Evolutionary conservation across 2,329 filamentous ascomycete genomes (phyloP), one percentile per base, ranked within the genome.

Genomic region (Ceratocystis destructans): DNA sequence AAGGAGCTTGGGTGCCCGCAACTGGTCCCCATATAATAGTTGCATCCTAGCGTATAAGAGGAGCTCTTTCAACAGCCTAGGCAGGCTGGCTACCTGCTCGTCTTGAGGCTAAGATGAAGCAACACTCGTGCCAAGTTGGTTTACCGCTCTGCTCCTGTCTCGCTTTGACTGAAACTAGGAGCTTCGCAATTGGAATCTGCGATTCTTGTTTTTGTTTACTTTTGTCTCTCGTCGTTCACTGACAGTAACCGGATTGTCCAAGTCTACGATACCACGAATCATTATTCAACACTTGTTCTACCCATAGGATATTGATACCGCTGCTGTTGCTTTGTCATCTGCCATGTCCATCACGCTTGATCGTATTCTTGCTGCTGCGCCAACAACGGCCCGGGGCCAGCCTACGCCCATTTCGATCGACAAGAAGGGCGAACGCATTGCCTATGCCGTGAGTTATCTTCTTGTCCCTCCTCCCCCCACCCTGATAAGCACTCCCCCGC

Each of bases 331-430:
- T 20, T n/a, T 37, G 17, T 10, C 5, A 20, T 28, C 44, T n/a
- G 50, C 33, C 57, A 80, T 80, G 78, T 82, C 83, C 66, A 80
- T 87, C 72, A 77, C 77, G 59, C 77, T 86, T 71, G 79, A 84
- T 68, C 82, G 82, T 75, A 93, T 96, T 72, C 87, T 95, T 76
- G 94, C 92, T 59, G 88, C 94, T 37, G 84, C 87, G 70, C 94
- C 94, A 65, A 85, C 84, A 66, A 96, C 93, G 33, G 85, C 84
- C 66, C 85, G 94, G 70, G 93, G 92, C 68, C 87, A 92, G 74
- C 88, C 93, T 68, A 96, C 93, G 12, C 90, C 90, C 73, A 86
- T 99, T 62, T 95, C 90, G 46, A 83, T 86, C 55, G 93, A 97
- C 76, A 78, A 87, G 69, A 96, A 96, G 76, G 93, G 94, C 70